A percentile compares a stretch with the other conserved stretches of the same genome.
Evolutionary conservation across 75 land plant species (phyloP).

Genomic region (Selaginella moellendorffii): DNA sequence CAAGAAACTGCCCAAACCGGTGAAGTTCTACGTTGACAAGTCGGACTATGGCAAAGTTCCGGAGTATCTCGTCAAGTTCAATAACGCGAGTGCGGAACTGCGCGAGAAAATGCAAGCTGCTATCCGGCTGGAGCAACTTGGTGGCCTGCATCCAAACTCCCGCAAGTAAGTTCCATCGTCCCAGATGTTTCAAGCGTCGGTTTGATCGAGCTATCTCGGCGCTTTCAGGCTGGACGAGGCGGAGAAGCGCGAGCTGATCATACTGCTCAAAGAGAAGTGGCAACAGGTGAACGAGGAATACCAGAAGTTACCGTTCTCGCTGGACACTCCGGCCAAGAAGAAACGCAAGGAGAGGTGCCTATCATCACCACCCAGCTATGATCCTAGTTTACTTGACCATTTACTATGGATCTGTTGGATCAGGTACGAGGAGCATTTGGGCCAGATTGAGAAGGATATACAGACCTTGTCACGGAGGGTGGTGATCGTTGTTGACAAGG

Average conservation of each 20-base stretch:
- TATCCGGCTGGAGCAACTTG: background rate
- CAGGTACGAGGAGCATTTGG: slow-evolving; percentile 12
- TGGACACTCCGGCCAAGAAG: slow-evolving; percentile 12
- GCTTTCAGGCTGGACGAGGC: slow-evolving; percentile 11
- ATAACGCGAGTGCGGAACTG: background rate
- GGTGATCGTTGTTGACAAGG: slow-evolving; percentile 15
- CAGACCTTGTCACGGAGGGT: slow-evolving; percentile 11
- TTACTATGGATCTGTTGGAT: background rate
- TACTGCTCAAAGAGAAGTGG: slow-evolving; percentile 17
- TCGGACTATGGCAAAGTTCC: slow-evolving; percentile 14
- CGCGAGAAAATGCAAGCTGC: background rate
- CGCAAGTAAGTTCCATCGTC: slow-evolving; percentile 1
- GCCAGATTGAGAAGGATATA: slow-evolving; percentile 11
- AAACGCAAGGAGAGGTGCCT: slow-evolving; percentile 15
- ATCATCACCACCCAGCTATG: background rate
- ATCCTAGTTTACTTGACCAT: background rate
- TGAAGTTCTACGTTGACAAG: slow-evolving; percentile 7
- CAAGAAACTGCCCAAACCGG: slow-evolving; percentile 9
- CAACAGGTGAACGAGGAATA: slow-evolving; percentile 10
- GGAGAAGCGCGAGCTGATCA: slow-evolving; percentile 10
- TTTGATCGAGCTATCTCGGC: background rate
- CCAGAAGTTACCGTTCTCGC: slow-evolving; percentile 12
- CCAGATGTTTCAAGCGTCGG: background rate
- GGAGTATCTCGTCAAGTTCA: background rate
- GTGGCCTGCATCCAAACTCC: slow-evolving; percentile 10